Evolutionary conservation across 2,329 filamentous ascomycete species (phyloP).

Genomic region (Rutstroemia sp.): DNA sequence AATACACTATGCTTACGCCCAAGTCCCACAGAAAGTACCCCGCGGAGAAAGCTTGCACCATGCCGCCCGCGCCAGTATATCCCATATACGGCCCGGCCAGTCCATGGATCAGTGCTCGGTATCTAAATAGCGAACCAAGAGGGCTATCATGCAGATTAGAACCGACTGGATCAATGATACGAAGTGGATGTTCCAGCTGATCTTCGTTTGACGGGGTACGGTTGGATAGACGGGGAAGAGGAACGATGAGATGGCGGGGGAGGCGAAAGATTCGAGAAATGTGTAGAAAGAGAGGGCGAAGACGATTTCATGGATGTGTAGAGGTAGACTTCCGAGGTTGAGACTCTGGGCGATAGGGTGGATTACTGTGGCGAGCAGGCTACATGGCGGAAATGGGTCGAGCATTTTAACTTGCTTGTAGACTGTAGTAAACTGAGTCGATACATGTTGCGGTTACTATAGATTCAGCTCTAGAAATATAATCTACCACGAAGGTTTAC

Average conservation of each 20-base stretch:
- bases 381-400: neutral
- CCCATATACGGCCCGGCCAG: constrained; percentile 63
- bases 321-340: constrained; percentile 48
- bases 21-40: constrained; percentile 82
- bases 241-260: constrained; percentile 57
- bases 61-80: constrained; percentile 62
- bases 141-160: constrained; percentile 61
- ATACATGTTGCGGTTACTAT: no score
- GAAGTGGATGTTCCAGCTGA: constrained; percentile 79
- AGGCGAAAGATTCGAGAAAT: constrained; percentile 55
- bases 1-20: constrained; percentile 54
- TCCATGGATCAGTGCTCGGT: constrained; percentile 57
- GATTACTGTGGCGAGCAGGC: neutral
- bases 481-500: no score
- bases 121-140: constrained; percentile 63
- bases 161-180: constrained; percentile 69
- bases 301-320: constrained; percentile 70
- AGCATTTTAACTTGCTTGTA: neutral
- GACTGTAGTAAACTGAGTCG: neutral
- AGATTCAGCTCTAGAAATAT: no score
- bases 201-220: constrained; percentile 51
- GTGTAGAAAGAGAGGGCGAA: constrained; percentile 61
- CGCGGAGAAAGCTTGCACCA: constrained; percentile 66
- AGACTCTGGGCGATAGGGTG: neutral
- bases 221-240: constrained; percentile 51